Evolutionary conservation across 768 basidiomycete species (phyloP), one percentile per base, ranked within the genome.

Genomic region (Hemileccinum rubropunctum): DNA sequence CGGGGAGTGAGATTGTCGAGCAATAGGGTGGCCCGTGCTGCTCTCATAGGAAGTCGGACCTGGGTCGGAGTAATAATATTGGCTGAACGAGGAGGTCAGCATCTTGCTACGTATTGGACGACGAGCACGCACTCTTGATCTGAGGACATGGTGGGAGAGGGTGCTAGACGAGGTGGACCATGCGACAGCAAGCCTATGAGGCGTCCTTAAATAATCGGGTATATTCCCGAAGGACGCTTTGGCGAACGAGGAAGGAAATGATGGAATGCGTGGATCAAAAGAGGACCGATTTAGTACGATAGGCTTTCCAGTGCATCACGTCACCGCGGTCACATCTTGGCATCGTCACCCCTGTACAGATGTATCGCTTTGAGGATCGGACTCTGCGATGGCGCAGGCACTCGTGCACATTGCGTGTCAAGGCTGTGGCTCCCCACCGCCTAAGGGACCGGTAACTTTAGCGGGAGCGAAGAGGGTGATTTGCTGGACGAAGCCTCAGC

Each of bases 301-400:
- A 54, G 23, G 13, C 52, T 56, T 55, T 66, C 64, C 63, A 62
- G 66, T 68, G 64, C 40, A 61, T 54, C 47, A 59, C 63, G 58
- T 63, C 23, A 58, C 48, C 46, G 33, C 6, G 33, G 43, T 20
- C 53, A 21, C 53, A 21, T 18, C 21, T 15, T 30, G 4, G 18
- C n/a, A n/a, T n/a, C n/a, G n/a, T n/a, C n/a, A n/a, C n/a, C n/a
- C n/a, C n/a, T n/a, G n/a, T n/a, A n/a, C n/a, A n/a, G n/a, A n/a
- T n/a, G n/a, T n/a, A n/a, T n/a, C n/a, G n/a, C n/a, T n/a, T n/a
- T n/a, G n/a, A n/a, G n/a, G n/a, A n/a, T n/a, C n/a, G n/a, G n/a
- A n/a, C n/a, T n/a, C n/a, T n/a, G n/a, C n/a, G n/a, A 51, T 47
- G 42, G 52, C 49, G 47, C 45, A 50, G 62, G 51, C 39, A 45